phyloP scores from a whole-genome alignment of 148 eudicot species.

The Cornus suecica region DNA sequence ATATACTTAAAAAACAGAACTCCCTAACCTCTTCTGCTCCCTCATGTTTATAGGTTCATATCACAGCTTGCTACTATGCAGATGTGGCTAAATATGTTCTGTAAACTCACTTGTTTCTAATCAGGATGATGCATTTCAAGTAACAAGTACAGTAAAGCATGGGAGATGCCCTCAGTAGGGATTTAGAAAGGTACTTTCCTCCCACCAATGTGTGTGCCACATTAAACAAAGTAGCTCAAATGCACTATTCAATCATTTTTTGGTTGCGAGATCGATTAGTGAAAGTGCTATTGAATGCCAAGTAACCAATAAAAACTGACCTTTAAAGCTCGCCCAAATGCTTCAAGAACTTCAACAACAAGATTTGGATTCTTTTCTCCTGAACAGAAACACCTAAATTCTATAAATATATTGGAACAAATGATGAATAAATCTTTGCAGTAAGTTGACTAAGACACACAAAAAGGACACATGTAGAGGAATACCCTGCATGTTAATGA shows the following conservation, averaged over 20 bases:
- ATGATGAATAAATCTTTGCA: neutral
- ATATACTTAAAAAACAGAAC: neutral
- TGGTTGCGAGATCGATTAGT: neutral
- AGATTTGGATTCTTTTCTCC: conserved; percentile 48
- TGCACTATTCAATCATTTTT: neutral
- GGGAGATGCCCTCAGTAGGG: neutral
- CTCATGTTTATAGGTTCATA: neutral
- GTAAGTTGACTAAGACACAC: conserved; percentile 9
- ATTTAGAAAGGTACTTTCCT: neutral
- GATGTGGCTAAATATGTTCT: neutral
- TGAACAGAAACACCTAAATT: conserved; percentile 29
- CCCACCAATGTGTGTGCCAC: neutral
- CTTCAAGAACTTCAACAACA: conserved; percentile 65
- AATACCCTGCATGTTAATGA: conserved; percentile 52
- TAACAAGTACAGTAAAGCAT: conserved; percentile 1
- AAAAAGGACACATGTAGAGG: neutral
- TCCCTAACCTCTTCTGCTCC: neutral
- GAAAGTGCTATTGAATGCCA: neutral
- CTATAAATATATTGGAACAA: neutral
- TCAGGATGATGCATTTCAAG: neutral
- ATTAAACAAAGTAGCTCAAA: neutral
- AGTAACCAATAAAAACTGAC: conserved; percentile 30
- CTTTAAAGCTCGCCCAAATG: conserved; percentile 78
- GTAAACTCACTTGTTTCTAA: neutral
- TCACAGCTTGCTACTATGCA: neutral